phyloP scores from a whole-genome alignment of 768 basidiomycete genomes.

The Amanita molliuscula region DNA sequence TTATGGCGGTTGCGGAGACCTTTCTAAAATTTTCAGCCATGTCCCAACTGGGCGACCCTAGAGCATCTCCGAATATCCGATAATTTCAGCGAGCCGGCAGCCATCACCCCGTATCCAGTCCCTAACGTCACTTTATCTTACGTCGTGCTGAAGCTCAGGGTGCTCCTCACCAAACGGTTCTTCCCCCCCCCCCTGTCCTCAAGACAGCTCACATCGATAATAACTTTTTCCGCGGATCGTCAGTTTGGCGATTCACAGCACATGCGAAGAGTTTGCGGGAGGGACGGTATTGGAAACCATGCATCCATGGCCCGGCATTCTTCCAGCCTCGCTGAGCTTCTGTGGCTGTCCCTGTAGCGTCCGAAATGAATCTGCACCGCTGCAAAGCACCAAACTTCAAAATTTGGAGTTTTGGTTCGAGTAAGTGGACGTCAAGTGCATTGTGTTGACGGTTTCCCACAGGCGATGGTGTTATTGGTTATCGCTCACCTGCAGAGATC shows the following conservation, averaged over 20 bases:
- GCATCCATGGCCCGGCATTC: slow-evolving; percentile 1
- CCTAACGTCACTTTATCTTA: background rate
- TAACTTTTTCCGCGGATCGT: background rate
- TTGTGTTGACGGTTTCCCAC: background rate
- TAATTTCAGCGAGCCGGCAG: background rate
- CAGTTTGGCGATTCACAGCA: background rate
- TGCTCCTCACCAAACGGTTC: background rate
- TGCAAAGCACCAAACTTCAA: background rate
- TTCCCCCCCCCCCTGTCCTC: background rate
- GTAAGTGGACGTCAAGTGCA: background rate
- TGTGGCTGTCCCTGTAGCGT: background rate
- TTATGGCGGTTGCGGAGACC: background rate
- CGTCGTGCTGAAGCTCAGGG: background rate
- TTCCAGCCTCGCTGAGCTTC: background rate
- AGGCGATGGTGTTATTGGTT: background rate
- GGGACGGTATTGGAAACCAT: background rate
- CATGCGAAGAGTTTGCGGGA: background rate
- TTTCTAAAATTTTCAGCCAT: background rate
- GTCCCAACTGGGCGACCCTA: background rate
- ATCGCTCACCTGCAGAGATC: background rate
- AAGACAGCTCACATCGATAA: background rate
- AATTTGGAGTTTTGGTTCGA: background rate
- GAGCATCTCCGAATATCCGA: slow-evolving; percentile 1
- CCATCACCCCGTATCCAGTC: background rate
- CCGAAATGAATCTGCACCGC: background rate